A percentile compares a stretch with the other conserved stretches of the same genome.
Conservation (phyloP, 106 monocot species). For the Acorus calamus region DNA sequence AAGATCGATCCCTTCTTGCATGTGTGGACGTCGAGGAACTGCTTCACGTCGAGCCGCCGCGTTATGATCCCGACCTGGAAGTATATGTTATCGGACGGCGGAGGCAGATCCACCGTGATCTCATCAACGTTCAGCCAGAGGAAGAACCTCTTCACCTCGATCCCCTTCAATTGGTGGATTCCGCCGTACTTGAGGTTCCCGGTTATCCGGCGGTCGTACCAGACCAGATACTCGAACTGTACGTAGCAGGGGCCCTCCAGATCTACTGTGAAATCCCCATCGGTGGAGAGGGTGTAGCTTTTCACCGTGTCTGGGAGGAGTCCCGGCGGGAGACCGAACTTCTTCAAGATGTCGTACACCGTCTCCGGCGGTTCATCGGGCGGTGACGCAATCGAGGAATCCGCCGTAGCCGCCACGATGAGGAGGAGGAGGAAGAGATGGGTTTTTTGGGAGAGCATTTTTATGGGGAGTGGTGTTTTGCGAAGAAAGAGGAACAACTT, state of each 20-base stretch:
- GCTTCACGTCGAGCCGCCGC: constrained; percentile 40
- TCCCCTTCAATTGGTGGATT: constrained; percentile 35
- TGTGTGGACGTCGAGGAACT: constrained; percentile 48
- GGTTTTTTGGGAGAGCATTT: no score
- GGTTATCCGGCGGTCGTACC: constrained; percentile 18
- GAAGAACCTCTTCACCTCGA: constrained; percentile 48
- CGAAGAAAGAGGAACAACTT: no score
- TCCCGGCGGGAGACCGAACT: constrained; percentile 56
- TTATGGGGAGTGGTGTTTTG: no score
- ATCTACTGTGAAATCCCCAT: constrained; percentile 35
- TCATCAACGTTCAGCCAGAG: constrained; percentile 65
- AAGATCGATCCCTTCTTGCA: constrained; percentile 14
- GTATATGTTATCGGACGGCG: constrained; percentile 52
- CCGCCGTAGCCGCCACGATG: neutral
- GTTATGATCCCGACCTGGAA: constrained; percentile 62
- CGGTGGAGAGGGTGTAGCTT: constrained; percentile 31
- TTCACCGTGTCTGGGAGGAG: constrained; percentile 58
- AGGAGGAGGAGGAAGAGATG: neutral
- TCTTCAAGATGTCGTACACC: constrained; percentile 58
- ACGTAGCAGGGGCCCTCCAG: constrained; percentile 55
- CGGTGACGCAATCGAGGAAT: neutral
- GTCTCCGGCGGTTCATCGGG: constrained; percentile 4
- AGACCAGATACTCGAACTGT: constrained; percentile 22
- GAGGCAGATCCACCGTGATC: constrained; percentile 74
- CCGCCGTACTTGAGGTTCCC: constrained; percentile 45